Evolutionary conservation across 225 moss, liverwort and hornwort genomes (phyloP).

Genomic region (Thuidium tamariscinum): DNA sequence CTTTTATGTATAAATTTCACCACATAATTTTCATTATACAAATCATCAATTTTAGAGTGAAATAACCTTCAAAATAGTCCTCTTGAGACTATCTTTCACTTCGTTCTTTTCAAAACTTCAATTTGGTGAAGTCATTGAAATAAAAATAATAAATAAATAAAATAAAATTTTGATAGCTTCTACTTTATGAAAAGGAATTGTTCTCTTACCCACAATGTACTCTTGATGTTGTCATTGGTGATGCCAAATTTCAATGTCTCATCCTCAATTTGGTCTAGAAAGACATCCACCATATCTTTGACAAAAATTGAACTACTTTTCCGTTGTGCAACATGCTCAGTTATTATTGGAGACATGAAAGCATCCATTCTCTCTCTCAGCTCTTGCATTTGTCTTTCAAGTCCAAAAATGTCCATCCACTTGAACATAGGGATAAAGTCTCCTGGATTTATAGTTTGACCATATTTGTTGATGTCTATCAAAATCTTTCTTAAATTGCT

Average conservation of each 20-base stretch:
- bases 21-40: background rate
- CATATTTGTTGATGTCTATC: background rate
- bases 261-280: background rate
- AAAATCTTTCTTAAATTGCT: background rate
- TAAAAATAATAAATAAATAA: background rate
- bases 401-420: background rate
- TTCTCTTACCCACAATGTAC: background rate
- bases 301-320: background rate
- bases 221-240: background rate
- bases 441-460: background rate
- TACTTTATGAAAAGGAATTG: background rate
- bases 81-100: background rate
- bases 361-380: background rate
- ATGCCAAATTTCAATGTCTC: background rate
- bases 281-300: background rate
- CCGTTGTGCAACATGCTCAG: background rate
- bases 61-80: background rate
- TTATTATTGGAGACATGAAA: background rate
- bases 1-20: background rate
- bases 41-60: background rate
- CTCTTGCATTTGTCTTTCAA: background rate
- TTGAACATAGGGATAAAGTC: background rate
- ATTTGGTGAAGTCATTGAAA: background rate
- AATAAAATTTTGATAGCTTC: background rate
- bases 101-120: background rate